phyloP scores from a whole-genome alignment of 192 early-diverging fungal species.

The Diversispora eburnea region DNA sequence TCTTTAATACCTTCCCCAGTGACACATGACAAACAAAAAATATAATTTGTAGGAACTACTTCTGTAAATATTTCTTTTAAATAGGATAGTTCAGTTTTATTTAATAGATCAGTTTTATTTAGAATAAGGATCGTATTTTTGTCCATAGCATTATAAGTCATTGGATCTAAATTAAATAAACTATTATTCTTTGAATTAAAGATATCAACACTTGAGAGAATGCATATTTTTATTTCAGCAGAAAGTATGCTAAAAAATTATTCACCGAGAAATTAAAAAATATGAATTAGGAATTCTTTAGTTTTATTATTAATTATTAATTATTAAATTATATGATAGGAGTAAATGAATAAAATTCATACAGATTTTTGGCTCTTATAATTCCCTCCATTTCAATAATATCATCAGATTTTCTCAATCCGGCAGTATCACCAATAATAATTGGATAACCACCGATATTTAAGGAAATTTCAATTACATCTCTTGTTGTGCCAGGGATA shows the following conservation, averaged over 20 bases:
- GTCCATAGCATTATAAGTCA: conserved; percentile 41
- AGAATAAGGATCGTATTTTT: conserved; percentile 58
- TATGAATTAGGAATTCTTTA: background rate
- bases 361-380: conserved; percentile 52
- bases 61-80: background rate
- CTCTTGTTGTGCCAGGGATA: conserved; percentile 72
- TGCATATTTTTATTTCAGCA: conserved; percentile 66
- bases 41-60: conserved; percentile 14
- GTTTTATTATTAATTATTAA: background rate
- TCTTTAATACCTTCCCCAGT: conserved; percentile 49
- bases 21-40: conserved; percentile 49
- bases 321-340: too few relatives aligned
- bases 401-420: conserved; percentile 57
- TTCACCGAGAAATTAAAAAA: conserved; percentile 4
- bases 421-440: conserved; percentile 71
- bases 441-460: conserved; percentile 76
- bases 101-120: conserved; percentile 58
- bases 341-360: background rate
- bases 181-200: background rate
- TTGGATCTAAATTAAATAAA: conserved; percentile 28
- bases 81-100: background rate
- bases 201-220: conserved; percentile 47
- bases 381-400: conserved; percentile 69
- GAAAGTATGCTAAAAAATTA: conserved; percentile 30
- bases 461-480: conserved; percentile 68